Conservation (phyloP, 768 basidiomycete genomes). For the Suillus clintonianus region DNA sequence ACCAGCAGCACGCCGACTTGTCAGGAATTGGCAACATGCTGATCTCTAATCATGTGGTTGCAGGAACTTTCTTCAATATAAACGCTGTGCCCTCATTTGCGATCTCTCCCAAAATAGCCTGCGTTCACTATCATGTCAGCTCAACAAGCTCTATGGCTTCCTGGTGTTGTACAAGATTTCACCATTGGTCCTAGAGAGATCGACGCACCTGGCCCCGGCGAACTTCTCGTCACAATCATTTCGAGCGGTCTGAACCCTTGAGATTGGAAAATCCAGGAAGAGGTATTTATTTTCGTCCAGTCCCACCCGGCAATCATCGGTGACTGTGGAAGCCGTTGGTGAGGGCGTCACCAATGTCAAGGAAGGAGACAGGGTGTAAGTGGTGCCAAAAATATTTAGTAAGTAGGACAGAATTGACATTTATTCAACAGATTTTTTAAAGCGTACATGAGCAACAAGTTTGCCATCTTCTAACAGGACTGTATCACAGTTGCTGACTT, state of each 20-base stretch:
- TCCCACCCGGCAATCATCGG: constrained; percentile 40
- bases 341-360: constrained; percentile 37
- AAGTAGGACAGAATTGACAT: neutral
- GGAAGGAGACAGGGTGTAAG: constrained; percentile 40
- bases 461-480: constrained; percentile 30
- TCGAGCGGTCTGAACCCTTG: constrained; percentile 47
- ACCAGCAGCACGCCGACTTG: neutral
- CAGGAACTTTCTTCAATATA: neutral
- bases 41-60: neutral
- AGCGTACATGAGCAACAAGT: constrained; percentile 2
- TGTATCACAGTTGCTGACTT: constrained; percentile 23
- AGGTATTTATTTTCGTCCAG: constrained; percentile 19
- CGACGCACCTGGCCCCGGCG: constrained; percentile 39
- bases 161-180: constrained; percentile 13
- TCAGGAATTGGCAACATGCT: neutral
- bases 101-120: neutral
- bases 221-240: constrained; percentile 43
- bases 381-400: neutral
- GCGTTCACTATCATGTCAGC: constrained; percentile 2
- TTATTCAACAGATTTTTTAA: constrained; percentile 13
- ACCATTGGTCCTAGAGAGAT: constrained; percentile 18
- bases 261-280: constrained; percentile 33
- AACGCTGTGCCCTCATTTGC: neutral
- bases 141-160: constrained; percentile 19
- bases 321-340: constrained; percentile 37